Percentiles rank a stretch among this genome's conserved stretches.
Evolutionary conservation across 2,329 filamentous ascomycete species (phyloP).

Genomic region (Graphium sp.): DNA sequence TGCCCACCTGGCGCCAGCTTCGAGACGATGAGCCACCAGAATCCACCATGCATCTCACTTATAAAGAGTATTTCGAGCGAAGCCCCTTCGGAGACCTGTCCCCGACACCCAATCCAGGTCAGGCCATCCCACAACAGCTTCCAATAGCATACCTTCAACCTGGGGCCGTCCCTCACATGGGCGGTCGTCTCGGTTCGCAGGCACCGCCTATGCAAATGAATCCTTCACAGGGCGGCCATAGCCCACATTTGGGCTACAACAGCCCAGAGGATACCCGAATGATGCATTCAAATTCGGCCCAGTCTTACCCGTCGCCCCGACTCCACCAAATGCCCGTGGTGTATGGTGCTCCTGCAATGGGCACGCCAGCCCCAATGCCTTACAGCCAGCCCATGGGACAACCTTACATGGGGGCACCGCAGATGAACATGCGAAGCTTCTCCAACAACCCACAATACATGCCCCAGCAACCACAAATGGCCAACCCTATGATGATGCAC

Average conservation of each 20-base stretch:
- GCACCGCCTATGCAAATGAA: constrained; percentile 66
- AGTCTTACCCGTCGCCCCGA: constrained; percentile 74
- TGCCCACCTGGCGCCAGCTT: constrained; percentile 66
- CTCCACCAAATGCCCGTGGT: constrained; percentile 53
- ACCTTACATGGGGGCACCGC: constrained; percentile 53
- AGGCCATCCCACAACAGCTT: constrained; percentile 59
- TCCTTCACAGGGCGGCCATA: constrained; percentile 52
- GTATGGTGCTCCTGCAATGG: constrained; percentile 52
- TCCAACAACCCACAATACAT: constrained; percentile 57
- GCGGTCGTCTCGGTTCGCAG: too few relatives aligned
- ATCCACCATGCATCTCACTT: constrained; percentile 48
- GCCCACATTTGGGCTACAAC: constrained; percentile 48
- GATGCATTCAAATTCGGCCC: constrained; percentile 70
- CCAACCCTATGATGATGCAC: constrained; percentile 70
- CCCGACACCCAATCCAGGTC: constrained; percentile 51
- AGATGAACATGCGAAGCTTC: constrained; percentile 56
- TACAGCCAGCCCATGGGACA: constrained; percentile 58
- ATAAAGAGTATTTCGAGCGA: constrained; percentile 65
- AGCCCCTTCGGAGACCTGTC: constrained; percentile 29
- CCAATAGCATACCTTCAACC: constrained; percentile 73
- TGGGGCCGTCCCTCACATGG: constrained; percentile 55
- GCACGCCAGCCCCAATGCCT: constrained; percentile 50
- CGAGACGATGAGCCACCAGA: constrained; percentile 54
- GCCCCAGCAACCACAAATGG: constrained; percentile 56
- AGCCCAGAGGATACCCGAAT: constrained; percentile 74